Conservation (phyloP, 2,329 filamentous ascomycete species). For the Colletotrichum destructivum region DNA sequence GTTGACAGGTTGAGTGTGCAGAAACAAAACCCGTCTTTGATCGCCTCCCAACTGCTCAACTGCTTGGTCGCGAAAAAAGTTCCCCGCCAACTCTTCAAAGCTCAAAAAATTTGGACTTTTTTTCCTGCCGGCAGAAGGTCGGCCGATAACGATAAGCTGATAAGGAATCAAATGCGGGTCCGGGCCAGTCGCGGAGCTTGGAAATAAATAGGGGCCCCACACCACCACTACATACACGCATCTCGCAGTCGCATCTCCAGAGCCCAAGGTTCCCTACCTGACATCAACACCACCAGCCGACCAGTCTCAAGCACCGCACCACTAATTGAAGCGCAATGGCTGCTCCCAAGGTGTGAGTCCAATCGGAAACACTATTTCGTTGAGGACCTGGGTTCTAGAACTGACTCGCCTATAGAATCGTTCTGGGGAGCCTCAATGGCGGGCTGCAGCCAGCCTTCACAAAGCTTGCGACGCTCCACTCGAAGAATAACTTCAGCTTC, state of each 20-base stretch:
- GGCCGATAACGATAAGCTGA: conserved; percentile 42
- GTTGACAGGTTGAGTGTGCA: conserved; percentile 34
- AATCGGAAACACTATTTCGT: not conserved
- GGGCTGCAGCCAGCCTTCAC: conserved; percentile 81
- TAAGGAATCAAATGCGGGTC: conserved; percentile 28
- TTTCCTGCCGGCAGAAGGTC: conserved; percentile 37
- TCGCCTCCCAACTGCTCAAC: conserved; percentile 43
- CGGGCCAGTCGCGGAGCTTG: not conserved
- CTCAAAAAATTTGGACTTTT: conserved; percentile 45
- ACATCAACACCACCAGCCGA: conserved; percentile 19
- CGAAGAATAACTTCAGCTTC: conserved; percentile 90
- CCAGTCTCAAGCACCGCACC: not conserved
- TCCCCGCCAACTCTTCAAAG: conserved; percentile 34
- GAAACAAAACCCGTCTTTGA: conserved; percentile 35
- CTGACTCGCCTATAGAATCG: conserved; percentile 69
- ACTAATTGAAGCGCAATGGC: conserved; percentile 55
- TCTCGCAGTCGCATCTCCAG: conserved; percentile 35
- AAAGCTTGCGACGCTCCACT: conserved; percentile 85
- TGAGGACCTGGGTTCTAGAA: not conserved
- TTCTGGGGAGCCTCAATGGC: conserved; percentile 87
- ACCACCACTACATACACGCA: conserved; percentile 30
- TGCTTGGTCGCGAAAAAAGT: conserved; percentile 41
- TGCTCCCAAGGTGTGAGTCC: conserved; percentile 63
- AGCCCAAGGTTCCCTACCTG: conserved; percentile 20
- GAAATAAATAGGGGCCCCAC: conserved; percentile 22